Base-by-base conservation (phyloP, 1,139 yeast genomes). In the Kluyveromyces sp. region DNA sequence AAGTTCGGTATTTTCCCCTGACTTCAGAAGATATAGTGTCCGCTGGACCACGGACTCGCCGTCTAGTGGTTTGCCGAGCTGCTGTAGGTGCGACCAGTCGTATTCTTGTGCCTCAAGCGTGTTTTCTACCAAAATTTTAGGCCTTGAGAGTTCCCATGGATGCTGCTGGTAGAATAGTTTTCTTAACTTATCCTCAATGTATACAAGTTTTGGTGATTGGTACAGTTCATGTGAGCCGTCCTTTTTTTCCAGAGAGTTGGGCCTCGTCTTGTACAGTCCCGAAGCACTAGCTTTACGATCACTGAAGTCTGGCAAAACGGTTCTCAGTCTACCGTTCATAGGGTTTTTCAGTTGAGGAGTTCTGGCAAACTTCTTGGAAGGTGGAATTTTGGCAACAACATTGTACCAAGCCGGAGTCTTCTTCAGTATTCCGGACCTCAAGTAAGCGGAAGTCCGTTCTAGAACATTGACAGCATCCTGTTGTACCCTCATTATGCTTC, bases 101-200 rank as follows among this genome's bases (percentile, higher is more conserved):
- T 73, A 70, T 11, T 64, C 56, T 20, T 65, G 62, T 29, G 70
- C 72, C 4, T 85, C 86, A 17, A 38, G 19, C 17, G 71, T 68
- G 56, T 79, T 83, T 65, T 94, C 99, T 40, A 88, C 74, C 53
- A 92, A 67, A 28, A 79, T 73, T 61, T 86, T 86, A n/a, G 98
- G 96, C 53, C 95, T 77, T 2, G 98, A 85, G 47, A 89, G 71
- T 66, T 92, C 99, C 98, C 98, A 92, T 11, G 99, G 98, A 64
- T 92, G 99, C 62, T 89, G 96, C 48, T 78, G 80, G 65, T 82
- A 92, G 59, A 92, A 92, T 26, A 84, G 70, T 42, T 75, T 72
- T 68, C 98, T 78, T 54, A 92, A 68, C 55, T 80, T 77, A 65
- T 92, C 98, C 65, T 92, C 97, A 42, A 83, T 69, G 58, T 78